A percentile compares a stretch with the other conserved stretches of the same genome.
These are phyloP conservation scores for Kluyveromyces starmeri DNA, from an alignment of 805 yeast genomes.

Conservation along the genomic window DNA sequence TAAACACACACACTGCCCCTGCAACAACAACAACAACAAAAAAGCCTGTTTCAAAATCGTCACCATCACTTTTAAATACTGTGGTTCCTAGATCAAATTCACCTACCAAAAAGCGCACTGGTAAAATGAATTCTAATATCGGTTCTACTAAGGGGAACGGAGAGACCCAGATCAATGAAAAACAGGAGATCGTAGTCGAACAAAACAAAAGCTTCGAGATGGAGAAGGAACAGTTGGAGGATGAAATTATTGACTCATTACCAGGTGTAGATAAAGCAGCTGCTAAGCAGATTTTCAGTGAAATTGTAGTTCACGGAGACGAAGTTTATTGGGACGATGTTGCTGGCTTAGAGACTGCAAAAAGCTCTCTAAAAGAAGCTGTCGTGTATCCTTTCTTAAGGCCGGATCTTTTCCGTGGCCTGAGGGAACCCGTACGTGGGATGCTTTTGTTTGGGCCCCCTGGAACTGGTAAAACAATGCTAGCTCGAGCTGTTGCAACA, in stretches of 20 bases:
- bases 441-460: conserved; percentile 97
- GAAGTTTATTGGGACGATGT: conserved; percentile 94
- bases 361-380: conserved; percentile 82
- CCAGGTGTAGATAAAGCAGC: conserved; percentile 70
- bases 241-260: conserved; percentile 22
- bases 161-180: conserved; percentile 1
- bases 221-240: conserved; percentile 19
- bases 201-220: conserved; percentile 4
- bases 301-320: conserved; percentile 85
- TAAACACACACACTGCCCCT: too few species aligned
- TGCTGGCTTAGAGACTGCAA: conserved; percentile 86
- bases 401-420: conserved; percentile 85
- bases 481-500: conserved; percentile 95
- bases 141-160: conserved; percentile 1
- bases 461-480: conserved; percentile 97
- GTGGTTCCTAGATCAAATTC: neutral
- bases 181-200: conserved; percentile 2
- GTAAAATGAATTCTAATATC: neutral
- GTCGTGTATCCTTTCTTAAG: conserved; percentile 94
- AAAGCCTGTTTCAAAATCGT: neutral
- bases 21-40: neutral
- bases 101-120: neutral
- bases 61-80: neutral
- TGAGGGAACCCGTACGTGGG: conserved; percentile 93
- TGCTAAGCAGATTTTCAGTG: conserved; percentile 79